Percentiles rank a stretch among this genome's conserved stretches.
Conservation (phyloP, 2,329 filamentous ascomycete species). For the Thelonectria discophora region DNA sequence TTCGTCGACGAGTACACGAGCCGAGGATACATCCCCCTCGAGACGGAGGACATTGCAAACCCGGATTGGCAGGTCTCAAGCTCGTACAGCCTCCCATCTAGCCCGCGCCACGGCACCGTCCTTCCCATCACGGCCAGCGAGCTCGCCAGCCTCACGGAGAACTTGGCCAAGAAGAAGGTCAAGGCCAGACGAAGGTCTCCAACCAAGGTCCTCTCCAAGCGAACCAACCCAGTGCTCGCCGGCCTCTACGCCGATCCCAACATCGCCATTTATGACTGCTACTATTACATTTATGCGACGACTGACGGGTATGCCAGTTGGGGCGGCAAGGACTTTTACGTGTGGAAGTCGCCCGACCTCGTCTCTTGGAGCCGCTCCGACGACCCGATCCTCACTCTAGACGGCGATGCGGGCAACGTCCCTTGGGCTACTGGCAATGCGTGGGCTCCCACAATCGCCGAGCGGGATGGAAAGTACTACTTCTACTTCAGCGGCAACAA, state of each 20-base stretch:
- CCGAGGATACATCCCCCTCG: conserved; percentile 62
- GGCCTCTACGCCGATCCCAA: conserved; percentile 58
- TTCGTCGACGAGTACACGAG: conserved; percentile 63
- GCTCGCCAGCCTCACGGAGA: conserved; percentile 19
- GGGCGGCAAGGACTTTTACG: conserved; percentile 58
- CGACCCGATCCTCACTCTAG: conserved; percentile 54
- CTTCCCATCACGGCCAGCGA: conserved; percentile 56
- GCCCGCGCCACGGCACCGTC: conserved; percentile 63
- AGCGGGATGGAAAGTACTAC: conserved; percentile 69
- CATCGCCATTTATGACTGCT: conserved; percentile 53
- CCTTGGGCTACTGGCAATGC: conserved; percentile 73
- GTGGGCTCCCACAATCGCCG: conserved; percentile 72
- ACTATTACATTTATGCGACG: conserved; percentile 59
- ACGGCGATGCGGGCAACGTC: conserved; percentile 60
- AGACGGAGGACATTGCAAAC: conserved; percentile 58
- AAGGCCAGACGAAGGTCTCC: neutral
- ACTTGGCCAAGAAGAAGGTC: conserved; percentile 7
- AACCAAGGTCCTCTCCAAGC: conserved; percentile 19
- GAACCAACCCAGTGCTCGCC: conserved; percentile 47
- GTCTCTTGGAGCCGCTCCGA: conserved; percentile 52
- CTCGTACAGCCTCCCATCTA: conserved; percentile 56
- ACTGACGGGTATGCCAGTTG: conserved; percentile 56
- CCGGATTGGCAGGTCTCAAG: conserved; percentile 58
- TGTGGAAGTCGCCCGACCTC: conserved; percentile 56
- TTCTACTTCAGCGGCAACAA: conserved; percentile 67